Evolutionary conservation across 805 yeast species (phyloP).

Genomic region (Kodamaea neixiangensis): DNA sequence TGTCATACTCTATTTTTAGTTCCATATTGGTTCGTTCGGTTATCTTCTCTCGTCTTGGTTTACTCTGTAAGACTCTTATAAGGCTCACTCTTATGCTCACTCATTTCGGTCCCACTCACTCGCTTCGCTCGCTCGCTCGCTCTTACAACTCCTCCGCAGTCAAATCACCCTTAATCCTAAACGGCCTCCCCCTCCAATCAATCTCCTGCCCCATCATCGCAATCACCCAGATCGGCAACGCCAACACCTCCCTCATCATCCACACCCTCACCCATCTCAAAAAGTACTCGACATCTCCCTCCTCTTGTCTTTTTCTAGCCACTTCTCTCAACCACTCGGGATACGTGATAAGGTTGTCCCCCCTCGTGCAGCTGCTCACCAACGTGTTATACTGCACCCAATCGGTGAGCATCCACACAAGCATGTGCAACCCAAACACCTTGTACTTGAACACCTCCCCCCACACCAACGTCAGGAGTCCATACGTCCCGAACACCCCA

Average conservation of each 20-base stretch:
- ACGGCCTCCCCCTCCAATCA: conserved; percentile 80
- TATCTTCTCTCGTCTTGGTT: too few relatives aligned
- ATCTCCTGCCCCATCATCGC: conserved; percentile 78
- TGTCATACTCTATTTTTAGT: too few relatives aligned
- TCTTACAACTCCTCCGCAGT: conserved; percentile 66
- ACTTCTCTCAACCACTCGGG: conserved; percentile 10
- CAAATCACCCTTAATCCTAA: conserved; percentile 68
- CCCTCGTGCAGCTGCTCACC: conserved; percentile 25
- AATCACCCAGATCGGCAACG: conserved; percentile 79
- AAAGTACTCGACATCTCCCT: background rate
- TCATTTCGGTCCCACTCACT: background rate
- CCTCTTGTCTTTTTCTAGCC: background rate
- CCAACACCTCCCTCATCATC: conserved; percentile 69
- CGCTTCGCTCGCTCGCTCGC: background rate
- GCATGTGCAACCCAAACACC: conserved; percentile 54
- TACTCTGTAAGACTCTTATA: too few relatives aligned
- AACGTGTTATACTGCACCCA: conserved; percentile 56
- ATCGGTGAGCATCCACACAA: conserved; percentile 67
- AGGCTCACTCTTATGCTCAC: too few relatives aligned
- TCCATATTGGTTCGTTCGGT: too few relatives aligned
- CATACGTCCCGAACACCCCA: conserved; percentile 67
- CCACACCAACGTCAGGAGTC: conserved; percentile 49
- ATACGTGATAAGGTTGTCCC: background rate
- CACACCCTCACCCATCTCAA: conserved; percentile 46
- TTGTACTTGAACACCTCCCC: conserved; percentile 29